phyloP scores from a whole-genome alignment of 1,284 basidiomycete genomes.

The Psilocybe mexicana region DNA sequence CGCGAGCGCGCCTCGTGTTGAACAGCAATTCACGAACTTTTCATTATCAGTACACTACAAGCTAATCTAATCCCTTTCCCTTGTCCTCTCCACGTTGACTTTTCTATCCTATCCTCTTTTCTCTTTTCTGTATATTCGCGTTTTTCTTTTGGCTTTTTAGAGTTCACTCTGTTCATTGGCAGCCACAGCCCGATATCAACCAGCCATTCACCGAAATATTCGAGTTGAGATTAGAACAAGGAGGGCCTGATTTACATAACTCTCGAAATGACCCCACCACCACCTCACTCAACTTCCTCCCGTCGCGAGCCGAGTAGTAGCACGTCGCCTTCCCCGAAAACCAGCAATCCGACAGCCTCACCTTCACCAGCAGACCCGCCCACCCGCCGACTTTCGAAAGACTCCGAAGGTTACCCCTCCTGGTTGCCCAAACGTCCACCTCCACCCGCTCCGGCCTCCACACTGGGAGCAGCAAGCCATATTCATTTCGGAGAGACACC shows the following conservation, averaged over 20 bases:
- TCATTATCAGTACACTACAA: neutral
- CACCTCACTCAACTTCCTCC: neutral
- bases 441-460: conserved; percentile 70
- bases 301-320: neutral
- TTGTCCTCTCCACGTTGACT: neutral
- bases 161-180: neutral
- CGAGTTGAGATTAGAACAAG: neutral
- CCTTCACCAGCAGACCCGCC: neutral
- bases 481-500: conserved; percentile 20
- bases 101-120: neutral
- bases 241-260: neutral
- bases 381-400: conserved; percentile 20
- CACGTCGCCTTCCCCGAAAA: neutral
- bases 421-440: conserved; percentile 81
- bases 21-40: neutral
- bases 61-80: conserved; percentile 3
- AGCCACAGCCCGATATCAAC: neutral
- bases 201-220: neutral
- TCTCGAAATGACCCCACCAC: neutral
- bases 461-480: conserved; percentile 23
- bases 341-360: neutral
- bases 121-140: neutral
- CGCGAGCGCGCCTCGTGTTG: conserved; percentile 1
- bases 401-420: conserved; percentile 73
- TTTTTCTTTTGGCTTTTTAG: neutral